Evolutionary conservation across 2,329 filamentous ascomycete genomes (phyloP), one percentile per base, ranked within the genome.

Genomic region (Ascochyta rabiei): DNA sequence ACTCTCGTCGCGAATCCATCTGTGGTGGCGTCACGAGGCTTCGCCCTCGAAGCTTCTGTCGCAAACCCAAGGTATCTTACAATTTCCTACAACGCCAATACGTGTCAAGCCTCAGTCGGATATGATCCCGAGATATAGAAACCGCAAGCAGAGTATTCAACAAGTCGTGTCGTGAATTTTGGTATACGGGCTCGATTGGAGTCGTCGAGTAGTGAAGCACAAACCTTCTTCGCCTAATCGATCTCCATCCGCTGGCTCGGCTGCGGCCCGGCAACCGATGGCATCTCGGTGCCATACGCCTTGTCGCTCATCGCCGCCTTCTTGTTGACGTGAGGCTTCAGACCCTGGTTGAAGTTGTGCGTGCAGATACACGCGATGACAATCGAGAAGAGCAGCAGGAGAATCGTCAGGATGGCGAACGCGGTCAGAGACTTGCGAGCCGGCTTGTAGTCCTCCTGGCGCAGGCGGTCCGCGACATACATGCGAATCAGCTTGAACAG

Each of bases 401-500:
- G 77, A 55, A 99, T 90, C 35, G 95, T 97, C 68, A 99, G 88
- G 60, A 96, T 87, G 46, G 95, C 93, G 70, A 99, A 99, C 56
- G 92, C 91, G 5, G 93, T 97, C 70, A 99, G 82, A 15, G 90
- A 93, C 70, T 89, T 89, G 58, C 89, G 86, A 33, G 95, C 93
- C 4, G 93, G 88, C 46, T 82, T 73, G 79, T 98, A 99, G 61
- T 86, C 81, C 2, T 67, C 52, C 39, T 72, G 67, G 33, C 77
- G 75, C 1, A 73, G 49, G 46, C 72, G 74, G 64, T 86, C 84
- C 38, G 74, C 74, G 10, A 84, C 86, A 77, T 96, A 99, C 86
- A 99, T 99, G 73, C 95, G 90, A 56, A 95, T 89, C 49, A 99
- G 86, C 82, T 99, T 99, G 85, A 97, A 99, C 72, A 96, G 84